A percentile compares a stretch with the other conserved stretches of the same genome.
phyloP scores from a whole-genome alignment of 2,329 filamentous ascomycete genomes.

The Tolypocladium guangdongense region DNA sequence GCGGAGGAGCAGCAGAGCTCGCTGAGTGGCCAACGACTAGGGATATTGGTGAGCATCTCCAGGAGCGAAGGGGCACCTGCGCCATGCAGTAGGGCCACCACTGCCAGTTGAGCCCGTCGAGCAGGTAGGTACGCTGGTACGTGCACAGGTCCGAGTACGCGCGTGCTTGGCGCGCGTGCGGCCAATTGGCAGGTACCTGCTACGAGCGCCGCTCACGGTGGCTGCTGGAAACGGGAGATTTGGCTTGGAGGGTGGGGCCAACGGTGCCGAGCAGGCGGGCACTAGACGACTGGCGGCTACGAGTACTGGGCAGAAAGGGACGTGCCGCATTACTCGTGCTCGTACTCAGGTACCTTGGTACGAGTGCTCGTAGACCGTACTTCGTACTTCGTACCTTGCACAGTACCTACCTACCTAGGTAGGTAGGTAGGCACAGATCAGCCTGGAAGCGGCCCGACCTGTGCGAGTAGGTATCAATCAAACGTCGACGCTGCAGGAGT shows the following conservation, averaged over 20 bases:
- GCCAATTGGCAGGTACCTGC: neutral
- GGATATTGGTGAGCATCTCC: neutral
- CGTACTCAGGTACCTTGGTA: no score
- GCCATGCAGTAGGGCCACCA: neutral
- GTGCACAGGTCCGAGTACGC: neutral
- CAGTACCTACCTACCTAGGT: no score
- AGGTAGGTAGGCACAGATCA: no score
- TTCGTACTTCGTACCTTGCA: no score
- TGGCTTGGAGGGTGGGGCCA: neutral
- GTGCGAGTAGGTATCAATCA: no score
- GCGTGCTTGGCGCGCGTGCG: neutral
- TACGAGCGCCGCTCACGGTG: neutral
- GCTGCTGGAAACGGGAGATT: neutral
- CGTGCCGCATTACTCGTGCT: no score
- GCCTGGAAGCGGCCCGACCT: neutral
- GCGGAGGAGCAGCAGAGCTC: constrained; percentile 5
- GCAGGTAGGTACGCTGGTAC: neutral
- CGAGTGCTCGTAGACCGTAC: no score
- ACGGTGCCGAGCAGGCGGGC: no score
- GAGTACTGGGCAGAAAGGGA: no score
- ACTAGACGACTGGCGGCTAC: neutral
- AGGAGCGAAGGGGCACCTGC: neutral
- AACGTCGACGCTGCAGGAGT: neutral
- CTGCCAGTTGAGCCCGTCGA: neutral
- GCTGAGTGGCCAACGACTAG: constrained; percentile 4